A percentile compares a stretch with the other conserved stretches of the same genome.
These are phyloP conservation scores for Achaetomium macrosporum DNA, from an alignment of 2,329 filamentous ascomycete genomes.

Conservation along the genomic window DNA sequence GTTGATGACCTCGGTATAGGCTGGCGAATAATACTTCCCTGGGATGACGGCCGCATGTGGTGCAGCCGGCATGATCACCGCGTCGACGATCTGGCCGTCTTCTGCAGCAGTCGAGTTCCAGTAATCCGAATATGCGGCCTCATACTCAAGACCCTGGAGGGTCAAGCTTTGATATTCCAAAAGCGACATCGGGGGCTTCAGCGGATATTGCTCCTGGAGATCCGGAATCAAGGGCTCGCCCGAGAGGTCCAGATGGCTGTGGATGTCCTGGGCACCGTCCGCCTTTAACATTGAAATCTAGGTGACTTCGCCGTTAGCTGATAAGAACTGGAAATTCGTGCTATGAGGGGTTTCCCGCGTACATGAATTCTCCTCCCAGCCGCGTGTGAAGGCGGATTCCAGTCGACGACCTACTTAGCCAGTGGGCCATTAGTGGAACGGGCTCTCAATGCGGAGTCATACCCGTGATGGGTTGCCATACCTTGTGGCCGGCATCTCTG, in stretches of 20 bases:
- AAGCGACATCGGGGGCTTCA: constrained; percentile 24
- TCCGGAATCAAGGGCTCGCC: constrained; percentile 48
- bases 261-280: constrained; percentile 34
- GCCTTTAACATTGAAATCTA: constrained; percentile 28
- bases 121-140: constrained; percentile 57
- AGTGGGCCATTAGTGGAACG: background rate
- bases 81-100: constrained; percentile 51
- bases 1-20: constrained; percentile 25
- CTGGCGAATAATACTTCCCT: constrained; percentile 34
- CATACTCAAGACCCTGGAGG: constrained; percentile 47
- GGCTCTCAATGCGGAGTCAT: background rate
- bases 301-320: background rate
- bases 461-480: background rate
- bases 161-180: constrained; percentile 40
- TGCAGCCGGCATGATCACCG: constrained; percentile 44
- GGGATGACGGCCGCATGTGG: constrained; percentile 45
- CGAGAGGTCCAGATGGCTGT: constrained; percentile 45
- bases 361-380: constrained; percentile 35
- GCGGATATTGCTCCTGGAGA: constrained; percentile 30
- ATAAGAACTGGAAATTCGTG: background rate
- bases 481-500: constrained; percentile 48
- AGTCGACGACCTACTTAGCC: constrained; percentile 43
- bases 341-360: constrained; percentile 18
- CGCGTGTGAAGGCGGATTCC: constrained; percentile 49
- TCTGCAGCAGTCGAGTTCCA: constrained; percentile 50